Conservation (phyloP, 768 basidiomycete genomes). For the Termitomyces sp. region DNA sequence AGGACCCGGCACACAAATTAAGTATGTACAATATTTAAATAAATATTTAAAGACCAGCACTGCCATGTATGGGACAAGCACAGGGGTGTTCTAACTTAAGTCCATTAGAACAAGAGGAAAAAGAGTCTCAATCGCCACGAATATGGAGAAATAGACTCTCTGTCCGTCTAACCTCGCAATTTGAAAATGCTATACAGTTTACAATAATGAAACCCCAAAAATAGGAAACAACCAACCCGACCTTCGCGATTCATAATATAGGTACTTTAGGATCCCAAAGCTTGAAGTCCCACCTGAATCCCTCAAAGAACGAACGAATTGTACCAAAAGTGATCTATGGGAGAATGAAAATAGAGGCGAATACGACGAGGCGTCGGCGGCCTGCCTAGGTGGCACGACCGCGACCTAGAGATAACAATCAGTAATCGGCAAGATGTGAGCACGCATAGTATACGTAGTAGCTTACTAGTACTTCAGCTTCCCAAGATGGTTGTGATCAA, state of each 20-base stretch:
- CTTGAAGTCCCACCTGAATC: not conserved
- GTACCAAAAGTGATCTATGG: not conserved
- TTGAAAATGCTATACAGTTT: not conserved
- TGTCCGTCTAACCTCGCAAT: not conserved
- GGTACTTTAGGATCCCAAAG: not conserved
- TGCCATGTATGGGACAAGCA: not conserved
- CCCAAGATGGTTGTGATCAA: constrained; percentile 6
- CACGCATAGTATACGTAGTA: not conserved
- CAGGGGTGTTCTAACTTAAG: not conserved
- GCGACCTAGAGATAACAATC: not conserved
- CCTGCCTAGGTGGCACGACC: not conserved
- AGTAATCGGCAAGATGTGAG: not conserved
- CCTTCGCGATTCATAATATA: not conserved
- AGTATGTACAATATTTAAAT: too few relatives aligned
- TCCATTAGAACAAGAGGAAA: not conserved
- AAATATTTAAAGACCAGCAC: not conserved
- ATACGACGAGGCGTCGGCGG: not conserved
- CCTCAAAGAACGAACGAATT: not conserved
- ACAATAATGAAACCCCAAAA: not conserved
- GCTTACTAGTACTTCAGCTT: not conserved
- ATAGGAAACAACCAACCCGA: not conserved
- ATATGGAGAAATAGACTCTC: not conserved
- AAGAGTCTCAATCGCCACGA: not conserved
- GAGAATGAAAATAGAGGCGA: not conserved
- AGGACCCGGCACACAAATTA: too few relatives aligned